These are phyloP conservation scores for Psilocybe cubensis DNA, from an alignment of 768 basidiomycete species.

Conservation along the genomic window DNA sequence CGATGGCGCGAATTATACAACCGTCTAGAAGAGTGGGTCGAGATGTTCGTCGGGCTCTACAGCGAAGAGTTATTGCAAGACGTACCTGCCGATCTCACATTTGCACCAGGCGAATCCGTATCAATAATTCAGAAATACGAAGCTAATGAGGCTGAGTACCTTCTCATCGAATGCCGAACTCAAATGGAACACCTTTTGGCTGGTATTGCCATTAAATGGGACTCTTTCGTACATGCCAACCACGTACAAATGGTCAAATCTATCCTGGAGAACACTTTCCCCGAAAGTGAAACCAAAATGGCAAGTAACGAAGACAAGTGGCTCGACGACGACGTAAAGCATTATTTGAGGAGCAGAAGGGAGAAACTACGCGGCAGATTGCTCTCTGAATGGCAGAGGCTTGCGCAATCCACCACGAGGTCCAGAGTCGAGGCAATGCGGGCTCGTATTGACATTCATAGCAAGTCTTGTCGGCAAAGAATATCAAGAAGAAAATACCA, in stretches of 20 bases:
- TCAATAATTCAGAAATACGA: conserved; percentile 5
- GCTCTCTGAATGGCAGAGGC: neutral
- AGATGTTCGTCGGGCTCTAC: conserved; percentile 5
- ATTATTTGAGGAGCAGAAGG: conserved; percentile 3
- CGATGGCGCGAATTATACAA: neutral
- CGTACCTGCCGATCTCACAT: conserved; percentile 3
- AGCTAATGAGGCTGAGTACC: conserved; percentile 8
- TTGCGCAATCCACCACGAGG: neutral
- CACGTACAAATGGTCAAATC: neutral
- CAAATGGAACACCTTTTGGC: neutral
- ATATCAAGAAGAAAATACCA: conserved; percentile 1
- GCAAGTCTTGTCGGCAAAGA: neutral
- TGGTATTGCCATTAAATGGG: neutral
- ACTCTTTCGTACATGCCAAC: neutral
- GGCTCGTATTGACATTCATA: neutral
- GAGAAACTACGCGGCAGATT: neutral
- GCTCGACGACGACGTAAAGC: neutral
- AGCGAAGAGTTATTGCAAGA: conserved; percentile 2
- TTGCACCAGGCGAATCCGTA: neutral
- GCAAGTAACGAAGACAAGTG: neutral
- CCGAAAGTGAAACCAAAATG: neutral
- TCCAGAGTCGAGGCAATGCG: neutral
- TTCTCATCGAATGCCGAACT: conserved; percentile 6
- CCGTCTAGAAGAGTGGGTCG: conserved; percentile 7
- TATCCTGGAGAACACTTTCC: neutral